Evolutionary conservation across 2,329 filamentous ascomycete genomes (phyloP).

Genomic region (Eutypella sp.): DNA sequence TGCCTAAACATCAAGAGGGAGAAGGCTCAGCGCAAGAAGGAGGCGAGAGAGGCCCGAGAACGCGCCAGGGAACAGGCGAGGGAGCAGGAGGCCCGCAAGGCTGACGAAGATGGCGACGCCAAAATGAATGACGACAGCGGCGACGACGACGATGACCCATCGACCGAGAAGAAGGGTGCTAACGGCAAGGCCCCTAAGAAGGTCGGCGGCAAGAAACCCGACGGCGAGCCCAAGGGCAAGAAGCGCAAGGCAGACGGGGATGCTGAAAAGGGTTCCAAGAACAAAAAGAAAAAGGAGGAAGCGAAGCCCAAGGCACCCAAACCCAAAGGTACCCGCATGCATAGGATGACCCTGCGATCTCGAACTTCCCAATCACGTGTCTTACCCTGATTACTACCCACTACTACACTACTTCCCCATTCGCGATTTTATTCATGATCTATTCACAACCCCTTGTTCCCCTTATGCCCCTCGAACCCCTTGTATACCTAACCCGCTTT

Average conservation of each 20-base stretch:
- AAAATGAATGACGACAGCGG: constrained; percentile 40
- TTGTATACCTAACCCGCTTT: constrained; percentile 2
- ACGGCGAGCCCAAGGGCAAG: constrained; percentile 65
- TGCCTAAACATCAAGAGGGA: constrained; percentile 83
- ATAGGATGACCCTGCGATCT: background rate
- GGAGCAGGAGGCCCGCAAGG: constrained; percentile 50
- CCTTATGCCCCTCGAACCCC: background rate
- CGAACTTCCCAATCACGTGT: too few relatives aligned
- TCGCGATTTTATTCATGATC: background rate
- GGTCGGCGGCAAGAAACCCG: constrained; percentile 59
- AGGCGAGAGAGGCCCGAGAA: constrained; percentile 65
- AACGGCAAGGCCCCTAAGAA: constrained; percentile 51
- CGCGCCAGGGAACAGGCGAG: constrained; percentile 58
- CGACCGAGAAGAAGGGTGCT: constrained; percentile 34
- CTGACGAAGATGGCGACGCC: constrained; percentile 38
- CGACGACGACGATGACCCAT: constrained; percentile 43
- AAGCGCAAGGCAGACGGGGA: constrained; percentile 73
- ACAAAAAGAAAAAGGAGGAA: constrained; percentile 94
- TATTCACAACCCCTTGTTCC: too few relatives aligned
- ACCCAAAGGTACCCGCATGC: constrained; percentile 58
- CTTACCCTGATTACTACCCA: too few relatives aligned
- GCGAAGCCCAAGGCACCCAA: constrained; percentile 79
- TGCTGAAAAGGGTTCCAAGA: constrained; percentile 76
- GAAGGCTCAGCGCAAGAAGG: constrained; percentile 72
- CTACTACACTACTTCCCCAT: too few relatives aligned